Evolutionary conservation across 768 basidiomycete species (phyloP), one percentile per base, ranked within the genome.

Genomic region (Boletus rex-veris): DNA sequence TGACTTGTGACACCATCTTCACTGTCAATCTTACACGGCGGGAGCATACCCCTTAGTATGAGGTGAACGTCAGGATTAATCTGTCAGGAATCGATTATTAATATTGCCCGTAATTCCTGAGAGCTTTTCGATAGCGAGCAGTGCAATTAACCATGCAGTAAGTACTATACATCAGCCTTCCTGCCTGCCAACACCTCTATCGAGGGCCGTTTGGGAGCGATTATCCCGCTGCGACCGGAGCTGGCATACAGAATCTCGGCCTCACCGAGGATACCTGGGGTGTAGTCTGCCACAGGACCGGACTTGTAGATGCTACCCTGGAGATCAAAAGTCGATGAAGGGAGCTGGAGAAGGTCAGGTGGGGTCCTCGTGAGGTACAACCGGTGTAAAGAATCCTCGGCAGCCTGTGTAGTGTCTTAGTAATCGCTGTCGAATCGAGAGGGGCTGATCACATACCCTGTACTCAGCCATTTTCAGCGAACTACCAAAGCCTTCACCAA

Each of bases 391-490:
- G 92, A 82, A 62, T 94, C 91, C 71, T 96, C 92, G 9, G 89
- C 88, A 15, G 92, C 92, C 87, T 90, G 59, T 26, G 54, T 28
- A 37, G 26, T 7, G 50, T 26, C 30, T 46, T 43, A 9, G 31
- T n/a, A 6, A 40, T 26, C 10, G 24, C 7, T 11, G 24, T 33
- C 8, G 10, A 18, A 11, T 15, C 24, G 10, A 19, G 58, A 48
- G 42, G 42, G 26, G 21, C n/a, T 50, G 16, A 35, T 38, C 26
- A 19, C 82, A 48, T 71, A 92, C 93, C 53, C 96, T 78, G 73
- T 82, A 95, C 72, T 98, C 93, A 15, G 93, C 93, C 96, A 98
- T 98, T 69, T 83, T 86, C 50, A 98, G 74, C 3, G 91, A 94
- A 60, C 84, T 87, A 48, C 97, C 97, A 65, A 95, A 92, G 14